Percentiles rank a stretch among this genome's conserved stretches.
These are phyloP conservation scores for Scopulariopsis brevicaulis DNA, from an alignment of 2,329 filamentous ascomycete genomes.

Conservation along the genomic window DNA sequence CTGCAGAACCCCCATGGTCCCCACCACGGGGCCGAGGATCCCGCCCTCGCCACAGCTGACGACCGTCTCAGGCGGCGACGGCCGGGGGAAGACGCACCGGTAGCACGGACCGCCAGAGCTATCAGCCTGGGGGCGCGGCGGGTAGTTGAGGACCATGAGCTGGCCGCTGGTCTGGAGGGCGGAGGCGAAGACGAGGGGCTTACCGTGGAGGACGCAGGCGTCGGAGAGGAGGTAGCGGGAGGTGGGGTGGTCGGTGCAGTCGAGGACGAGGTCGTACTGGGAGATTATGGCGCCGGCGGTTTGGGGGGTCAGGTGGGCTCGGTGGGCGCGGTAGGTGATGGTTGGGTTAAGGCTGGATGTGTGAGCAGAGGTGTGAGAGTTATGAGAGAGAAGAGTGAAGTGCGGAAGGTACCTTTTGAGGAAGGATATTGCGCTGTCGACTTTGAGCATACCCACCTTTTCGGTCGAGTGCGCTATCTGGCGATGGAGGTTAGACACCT, in stretches of 20 bases:
- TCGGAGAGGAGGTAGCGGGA: conserved; percentile 91
- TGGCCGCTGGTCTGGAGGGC: conserved; percentile 85
- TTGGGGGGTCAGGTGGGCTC: conserved; percentile 52
- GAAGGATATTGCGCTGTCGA: conserved; percentile 60
- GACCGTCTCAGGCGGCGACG: conserved; percentile 73
- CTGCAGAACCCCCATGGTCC: conserved; percentile 85
- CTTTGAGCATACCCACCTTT: conserved; percentile 66
- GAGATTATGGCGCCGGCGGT: conserved; percentile 57
- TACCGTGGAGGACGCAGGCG: conserved; percentile 66
- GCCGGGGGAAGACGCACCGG: conserved; percentile 80
- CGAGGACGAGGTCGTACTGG: conserved; percentile 73
- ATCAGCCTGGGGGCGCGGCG: conserved; percentile 47
- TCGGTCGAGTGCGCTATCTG: conserved; percentile 71
- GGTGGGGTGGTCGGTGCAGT: conserved; percentile 90
- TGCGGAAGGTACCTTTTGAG: conserved; percentile 34
- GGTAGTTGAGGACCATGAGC: conserved; percentile 77
- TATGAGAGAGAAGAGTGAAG: not conserved
- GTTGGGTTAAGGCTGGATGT: conserved; percentile 57
- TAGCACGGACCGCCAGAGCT: conserved; percentile 71
- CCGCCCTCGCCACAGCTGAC: conserved; percentile 87
- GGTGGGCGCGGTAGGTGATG: conserved; percentile 51
- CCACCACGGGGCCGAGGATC: conserved; percentile 84
- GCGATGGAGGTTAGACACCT: conserved; percentile 82
- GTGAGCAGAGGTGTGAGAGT: not conserved
- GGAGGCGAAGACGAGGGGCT: conserved; percentile 79